phyloP scores from a whole-genome alignment of 2,329 filamentous ascomycete genomes.

The Trichoderma lentiforme region DNA sequence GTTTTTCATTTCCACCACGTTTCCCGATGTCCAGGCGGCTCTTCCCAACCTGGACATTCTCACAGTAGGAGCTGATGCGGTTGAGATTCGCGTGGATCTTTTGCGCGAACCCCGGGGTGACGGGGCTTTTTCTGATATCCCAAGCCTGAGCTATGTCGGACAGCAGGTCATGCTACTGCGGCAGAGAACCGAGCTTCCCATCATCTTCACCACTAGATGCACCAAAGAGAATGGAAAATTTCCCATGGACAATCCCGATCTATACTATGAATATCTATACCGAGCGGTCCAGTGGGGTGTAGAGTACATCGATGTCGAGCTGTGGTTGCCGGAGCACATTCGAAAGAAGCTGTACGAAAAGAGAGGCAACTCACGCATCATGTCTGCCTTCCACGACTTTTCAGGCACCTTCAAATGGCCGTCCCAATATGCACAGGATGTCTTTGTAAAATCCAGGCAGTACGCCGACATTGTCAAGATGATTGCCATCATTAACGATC shows the following conservation, averaged over 20 bases:
- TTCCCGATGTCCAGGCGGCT: conserved; percentile 78
- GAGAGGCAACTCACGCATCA: conserved; percentile 77
- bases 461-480: conserved; percentile 89
- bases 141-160: conserved; percentile 79
- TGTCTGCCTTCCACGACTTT: conserved; percentile 90
- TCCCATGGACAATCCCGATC: conserved; percentile 71
- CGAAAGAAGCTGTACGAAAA: conserved; percentile 63
- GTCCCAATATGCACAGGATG: conserved; percentile 64
- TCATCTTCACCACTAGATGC: conserved; percentile 84
- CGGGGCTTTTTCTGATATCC: conserved; percentile 61
- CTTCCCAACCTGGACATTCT: conserved; percentile 82
- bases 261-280: conserved; percentile 78
- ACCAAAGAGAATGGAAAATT: conserved; percentile 79
- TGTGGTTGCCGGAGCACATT: conserved; percentile 79
- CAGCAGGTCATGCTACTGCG: conserved; percentile 82
- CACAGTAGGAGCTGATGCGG: conserved; percentile 80
- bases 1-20: conserved; percentile 84
- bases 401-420: conserved; percentile 83
- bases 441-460: conserved; percentile 68
- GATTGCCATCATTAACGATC: conserved; percentile 77
- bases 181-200: conserved; percentile 81
- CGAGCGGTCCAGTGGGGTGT: conserved; percentile 85
- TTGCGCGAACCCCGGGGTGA: conserved; percentile 67
- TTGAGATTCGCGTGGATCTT: conserved; percentile 81
- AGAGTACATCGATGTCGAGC: conserved; percentile 85